Base-by-base conservation (phyloP, 2,329 filamentous ascomycete species). In the Calonectria hawksworthii region DNA sequence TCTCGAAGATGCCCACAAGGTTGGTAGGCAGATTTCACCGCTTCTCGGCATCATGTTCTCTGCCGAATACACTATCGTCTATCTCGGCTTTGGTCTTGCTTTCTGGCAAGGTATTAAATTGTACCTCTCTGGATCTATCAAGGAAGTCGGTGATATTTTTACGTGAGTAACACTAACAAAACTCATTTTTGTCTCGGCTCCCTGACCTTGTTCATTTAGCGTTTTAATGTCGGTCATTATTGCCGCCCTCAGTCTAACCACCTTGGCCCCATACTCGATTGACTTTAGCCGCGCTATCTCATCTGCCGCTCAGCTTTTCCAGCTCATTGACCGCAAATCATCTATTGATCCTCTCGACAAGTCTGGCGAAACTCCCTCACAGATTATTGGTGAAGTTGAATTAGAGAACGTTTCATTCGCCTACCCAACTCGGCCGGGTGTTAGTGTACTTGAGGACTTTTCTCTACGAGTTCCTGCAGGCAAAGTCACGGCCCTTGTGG, bases 101-200 rank as follows among this genome's bases (percentile, higher is more conserved):
- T 88, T 88, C 68, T 88, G 87, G 87, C 86, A 88, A 71, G 87
- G 87, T 11, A 78, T 87, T 44, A 80, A 79, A 34, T 84, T 88
- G 81, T 79, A 84, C 21, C 78, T 82, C 13, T 79, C 78, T 1
- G 86, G 86, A 16, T 84, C 87, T 68, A 85, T 88, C 32, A 50
- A 75, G 1, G 78, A 83, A 10, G 80, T 83, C 8, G 87, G 87
- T 14, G 80, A 82, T 14, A 85, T 88, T 34, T 86, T 88, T 41
- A 86, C 83, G 83, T 85, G 68, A 63, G 77, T 66, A 2, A 16
- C 47, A 11, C 18, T 18, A 4, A 6, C 5, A 54, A 32, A 32
- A 4, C 5, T 23, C 10, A 34, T 6, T n/a, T 3, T 7, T 10
- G 1, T 3, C 23, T 21, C 6, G 21, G n/a, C 28, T 61, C 6